A percentile compares a stretch with the other conserved stretches of the same genome.
phyloP scores from a whole-genome alignment of 2,329 filamentous ascomycete species.

The Alternaria triticimaculans region DNA sequence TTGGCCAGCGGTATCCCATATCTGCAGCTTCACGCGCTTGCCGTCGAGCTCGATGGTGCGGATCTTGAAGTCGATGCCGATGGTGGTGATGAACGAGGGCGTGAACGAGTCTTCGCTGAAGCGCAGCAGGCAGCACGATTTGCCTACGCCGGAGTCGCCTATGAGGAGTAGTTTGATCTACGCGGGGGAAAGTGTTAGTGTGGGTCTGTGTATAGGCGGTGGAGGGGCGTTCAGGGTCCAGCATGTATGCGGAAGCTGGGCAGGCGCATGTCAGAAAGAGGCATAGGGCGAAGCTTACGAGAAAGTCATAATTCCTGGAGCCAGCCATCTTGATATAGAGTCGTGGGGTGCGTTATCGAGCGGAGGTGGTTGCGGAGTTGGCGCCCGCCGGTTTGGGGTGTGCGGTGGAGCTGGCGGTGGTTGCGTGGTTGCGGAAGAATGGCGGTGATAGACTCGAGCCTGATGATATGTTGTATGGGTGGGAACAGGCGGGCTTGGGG shows the following conservation, averaged over 20 bases:
- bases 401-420: slow-evolving; percentile 15
- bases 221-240: slow-evolving; percentile 11
- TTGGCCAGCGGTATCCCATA: slow-evolving; percentile 98
- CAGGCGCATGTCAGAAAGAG: slow-evolving; percentile 2
- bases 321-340: slow-evolving; percentile 73
- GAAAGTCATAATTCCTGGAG: slow-evolving; percentile 98
- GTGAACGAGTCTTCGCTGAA: slow-evolving; percentile 99
- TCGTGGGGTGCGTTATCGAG: slow-evolving; percentile 18
- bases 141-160: slow-evolving; percentile 94
- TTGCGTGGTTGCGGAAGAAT: not conserved
- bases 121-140: slow-evolving; percentile 94
- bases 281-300: slow-evolving; percentile 67
- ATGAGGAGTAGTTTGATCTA: slow-evolving; percentile 98
- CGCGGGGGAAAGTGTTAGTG: slow-evolving; percentile 22
- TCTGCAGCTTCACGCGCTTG: slow-evolving; percentile 98
- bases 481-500: slow-evolving; percentile 1
- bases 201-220: slow-evolving; percentile 10
- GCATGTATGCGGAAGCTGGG: slow-evolving; percentile 6
- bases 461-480: not conserved
- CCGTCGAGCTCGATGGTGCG: slow-evolving; percentile 98
- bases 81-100: slow-evolving; percentile 97
- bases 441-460: not conserved
- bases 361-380: slow-evolving; percentile 28
- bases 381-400: slow-evolving; percentile 30
- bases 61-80: slow-evolving; percentile 99